phyloP scores from a whole-genome alignment of 257 asterid species.

The Solanum rostratum region DNA sequence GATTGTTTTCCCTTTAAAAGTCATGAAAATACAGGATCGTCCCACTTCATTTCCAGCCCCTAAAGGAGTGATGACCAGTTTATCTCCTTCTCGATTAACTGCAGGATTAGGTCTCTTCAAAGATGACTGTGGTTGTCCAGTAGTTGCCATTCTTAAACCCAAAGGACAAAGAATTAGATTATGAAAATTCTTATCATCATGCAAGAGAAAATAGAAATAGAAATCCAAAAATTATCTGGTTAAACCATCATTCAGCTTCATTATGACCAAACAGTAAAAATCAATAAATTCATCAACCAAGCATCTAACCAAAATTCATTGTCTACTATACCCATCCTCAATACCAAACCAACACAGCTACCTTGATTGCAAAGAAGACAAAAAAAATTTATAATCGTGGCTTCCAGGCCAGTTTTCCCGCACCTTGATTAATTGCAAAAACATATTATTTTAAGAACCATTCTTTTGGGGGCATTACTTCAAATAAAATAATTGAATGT shows the following conservation, averaged over 20 bases:
- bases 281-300: background rate
- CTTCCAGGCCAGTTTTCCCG: background rate
- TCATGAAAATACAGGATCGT: conserved; percentile 85
- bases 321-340: background rate
- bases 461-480: background rate
- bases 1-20: conserved; percentile 80
- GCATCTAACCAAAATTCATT: background rate
- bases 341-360: background rate
- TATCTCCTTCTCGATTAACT: conserved; percentile 65
- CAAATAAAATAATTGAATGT: background rate
- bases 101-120: conserved; percentile 34
- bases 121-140: conserved; percentile 33
- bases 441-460: background rate
- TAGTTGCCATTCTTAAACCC: conserved; percentile 47
- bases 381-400: background rate
- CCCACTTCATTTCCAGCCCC: conserved; percentile 99
- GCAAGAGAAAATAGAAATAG: background rate
- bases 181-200: background rate
- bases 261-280: background rate
- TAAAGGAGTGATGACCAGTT: conserved; percentile 74
- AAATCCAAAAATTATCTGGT: background rate
- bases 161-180: background rate
- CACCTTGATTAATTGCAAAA: background rate
- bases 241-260: background rate
- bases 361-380: background rate